Base-by-base conservation (phyloP, 495 filamentous ascomycete genomes). In the Penicillium robsamsonii region DNA sequence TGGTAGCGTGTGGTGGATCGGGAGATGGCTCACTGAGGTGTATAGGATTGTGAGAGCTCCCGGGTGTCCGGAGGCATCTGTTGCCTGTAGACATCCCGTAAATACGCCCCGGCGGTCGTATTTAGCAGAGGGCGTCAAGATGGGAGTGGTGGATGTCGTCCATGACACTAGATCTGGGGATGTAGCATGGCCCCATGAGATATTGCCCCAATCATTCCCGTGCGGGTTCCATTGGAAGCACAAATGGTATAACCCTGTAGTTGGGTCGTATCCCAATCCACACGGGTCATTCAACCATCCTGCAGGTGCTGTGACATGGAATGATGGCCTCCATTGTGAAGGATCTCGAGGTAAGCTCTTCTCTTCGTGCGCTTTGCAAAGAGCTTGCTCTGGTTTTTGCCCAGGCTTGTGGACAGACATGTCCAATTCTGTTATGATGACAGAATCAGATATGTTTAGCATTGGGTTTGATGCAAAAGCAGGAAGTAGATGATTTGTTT, bases 231-330 rank as follows among this genome's bases (percentile, higher is more conserved):
- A 80, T 65, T 80, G 77, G 58, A 74, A 79, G 44, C 67, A 71
- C 8, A 77, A 30, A 42, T 80, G 76, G 49, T 78, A 76, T 8
- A 64, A 48, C 11, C 66, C 62, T 6, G 72, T 76, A 17, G 56
- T 57, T 13, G 78, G 78, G 57, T 84, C 81, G 46, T 83, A 84
- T 50, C 79, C 75, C 18, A 79, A 64, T 9, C 76, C 81, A 51
- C 80, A 83, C 5, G 82, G 82, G 31, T 84, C 82, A 54, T 84
- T 83, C 70, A 82, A 68, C 80, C 81, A 84, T 25, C 78, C 79
- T 5, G 80, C 78, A 4, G 80, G 75, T 6, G 81, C 77, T 6
- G 70, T 68, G 38, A 85, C 70, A 57, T 84, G 82, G 44, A 69
- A 79, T 5, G 56, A 71, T 20, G 82, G 81, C 27, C 80, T 63